Conservation (phyloP, 2,329 filamentous ascomycete genomes). For the Cordyceps sp. region DNA sequence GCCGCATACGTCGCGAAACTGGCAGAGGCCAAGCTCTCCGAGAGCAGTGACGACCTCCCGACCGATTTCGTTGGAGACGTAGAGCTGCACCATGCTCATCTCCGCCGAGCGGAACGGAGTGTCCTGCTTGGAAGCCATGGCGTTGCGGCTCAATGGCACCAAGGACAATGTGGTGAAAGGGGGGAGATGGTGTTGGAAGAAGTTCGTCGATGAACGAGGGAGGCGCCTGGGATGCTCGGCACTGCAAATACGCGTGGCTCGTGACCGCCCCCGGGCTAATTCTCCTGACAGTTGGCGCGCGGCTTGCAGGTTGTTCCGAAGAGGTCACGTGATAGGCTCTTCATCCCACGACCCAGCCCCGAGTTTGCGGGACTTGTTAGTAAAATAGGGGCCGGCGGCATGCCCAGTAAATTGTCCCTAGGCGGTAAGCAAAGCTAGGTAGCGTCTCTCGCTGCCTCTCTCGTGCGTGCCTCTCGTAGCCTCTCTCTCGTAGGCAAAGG, state of each 20-base stretch:
- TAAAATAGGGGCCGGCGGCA: too few species aligned
- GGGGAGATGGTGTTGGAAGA: too few species aligned
- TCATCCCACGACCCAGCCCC: too few species aligned
- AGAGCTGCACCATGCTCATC: slow-evolving; percentile 99
- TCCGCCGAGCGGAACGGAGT: slow-evolving; percentile 99
- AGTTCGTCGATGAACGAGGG: slow-evolving; percentile 12
- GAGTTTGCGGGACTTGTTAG: too few species aligned
- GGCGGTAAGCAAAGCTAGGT: too few species aligned
- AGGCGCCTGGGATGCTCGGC: too few species aligned
- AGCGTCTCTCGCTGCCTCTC: too few species aligned
- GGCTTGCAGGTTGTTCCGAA: slow-evolving; percentile 11
- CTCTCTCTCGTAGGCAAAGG: too few species aligned
- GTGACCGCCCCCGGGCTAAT: too few species aligned
- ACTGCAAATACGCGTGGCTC: too few species aligned
- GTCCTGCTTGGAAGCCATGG: slow-evolving; percentile 56
- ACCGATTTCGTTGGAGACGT: slow-evolving; percentile 97
- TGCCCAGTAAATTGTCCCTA: too few species aligned
- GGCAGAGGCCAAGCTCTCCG: slow-evolving; percentile 88
- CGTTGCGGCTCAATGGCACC: slow-evolving; percentile 8
- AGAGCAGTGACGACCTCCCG: slow-evolving; percentile 93
- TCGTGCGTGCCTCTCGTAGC: too few species aligned
- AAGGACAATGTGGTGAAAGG: background rate
- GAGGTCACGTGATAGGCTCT: slow-evolving; percentile 9
- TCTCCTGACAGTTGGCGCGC: slow-evolving; percentile 4
- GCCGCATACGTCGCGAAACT: slow-evolving; percentile 79